Percentiles rank a stretch among this genome's conserved stretches.
Conservation (phyloP, 2,329 filamentous ascomycete species). For the Xenoacremonium recifei region DNA sequence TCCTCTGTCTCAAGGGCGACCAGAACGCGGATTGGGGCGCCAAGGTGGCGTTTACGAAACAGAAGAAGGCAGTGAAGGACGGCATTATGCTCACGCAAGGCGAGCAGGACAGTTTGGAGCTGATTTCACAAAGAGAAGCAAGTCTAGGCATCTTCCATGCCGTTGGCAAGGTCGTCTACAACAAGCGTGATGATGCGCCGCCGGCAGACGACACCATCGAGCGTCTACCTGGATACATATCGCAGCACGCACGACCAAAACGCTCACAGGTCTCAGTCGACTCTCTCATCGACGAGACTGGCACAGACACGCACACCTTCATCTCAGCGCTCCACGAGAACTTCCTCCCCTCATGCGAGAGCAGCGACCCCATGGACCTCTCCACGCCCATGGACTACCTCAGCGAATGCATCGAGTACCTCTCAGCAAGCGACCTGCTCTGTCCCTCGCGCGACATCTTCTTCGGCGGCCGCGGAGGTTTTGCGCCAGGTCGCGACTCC, state of each 20-base stretch:
- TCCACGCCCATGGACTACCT: conserved; percentile 72
- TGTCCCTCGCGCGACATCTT: conserved; percentile 69
- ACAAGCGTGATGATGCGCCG: conserved; percentile 70
- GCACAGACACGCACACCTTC: conserved; percentile 89
- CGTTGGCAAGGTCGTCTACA: conserved; percentile 93
- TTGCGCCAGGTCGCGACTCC: conserved; percentile 51
- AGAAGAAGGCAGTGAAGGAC: conserved; percentile 60
- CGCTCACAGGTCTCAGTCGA: conserved; percentile 68
- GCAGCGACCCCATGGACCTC: conserved; percentile 45
- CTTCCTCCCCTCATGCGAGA: conserved; percentile 80
- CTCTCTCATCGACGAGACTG: conserved; percentile 84
- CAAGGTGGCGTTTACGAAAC: conserved; percentile 68
- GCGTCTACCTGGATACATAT: conserved; percentile 57
- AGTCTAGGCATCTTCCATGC: conserved; percentile 95
- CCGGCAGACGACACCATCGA: conserved; percentile 46
- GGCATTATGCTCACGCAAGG: conserved; percentile 64
- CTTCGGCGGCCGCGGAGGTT: conserved; percentile 60
- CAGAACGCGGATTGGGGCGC: conserved; percentile 72
- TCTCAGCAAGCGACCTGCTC: conserved; percentile 87
- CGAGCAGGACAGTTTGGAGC: conserved; percentile 75
- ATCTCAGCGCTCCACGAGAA: conserved; percentile 92
- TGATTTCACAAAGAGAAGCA: conserved; percentile 83
- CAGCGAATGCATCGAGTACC: conserved; percentile 78
- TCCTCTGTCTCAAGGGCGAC: conserved; percentile 82
- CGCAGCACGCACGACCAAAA: conserved; percentile 57